Evolutionary conservation across 208 protist genomes (phyloP).

Genomic region (Crithidia sp.): DNA sequence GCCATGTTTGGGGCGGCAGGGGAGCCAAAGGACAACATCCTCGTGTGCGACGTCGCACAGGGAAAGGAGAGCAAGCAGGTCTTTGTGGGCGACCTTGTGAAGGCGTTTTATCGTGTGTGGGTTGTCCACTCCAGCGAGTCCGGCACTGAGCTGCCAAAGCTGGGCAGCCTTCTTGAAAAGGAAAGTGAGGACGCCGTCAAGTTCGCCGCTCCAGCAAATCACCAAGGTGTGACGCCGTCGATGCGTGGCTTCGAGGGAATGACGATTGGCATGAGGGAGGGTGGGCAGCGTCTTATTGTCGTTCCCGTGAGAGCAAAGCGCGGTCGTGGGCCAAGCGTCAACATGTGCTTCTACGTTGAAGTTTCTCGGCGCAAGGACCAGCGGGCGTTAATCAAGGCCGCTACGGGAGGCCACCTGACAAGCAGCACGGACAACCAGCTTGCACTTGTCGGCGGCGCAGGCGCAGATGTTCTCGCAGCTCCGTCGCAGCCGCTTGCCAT

Average conservation of each 20-base stretch:
- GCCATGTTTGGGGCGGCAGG: constrained; percentile 77
- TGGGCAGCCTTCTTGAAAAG: constrained; percentile 74
- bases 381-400: constrained; percentile 4
- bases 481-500: constrained; percentile 14
- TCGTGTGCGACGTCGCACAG: constrained; percentile 51
- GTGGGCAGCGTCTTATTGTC: constrained; percentile 59
- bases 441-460: background rate
- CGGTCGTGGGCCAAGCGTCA: constrained; percentile 58
- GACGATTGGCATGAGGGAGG: constrained; percentile 72
- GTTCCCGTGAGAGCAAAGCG: constrained; percentile 54
- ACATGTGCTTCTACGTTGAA: constrained; percentile 70
- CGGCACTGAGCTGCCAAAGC: constrained; percentile 39
- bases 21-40: constrained; percentile 55
- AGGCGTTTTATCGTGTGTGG: constrained; percentile 62
- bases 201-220: constrained; percentile 59
- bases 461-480: background rate
- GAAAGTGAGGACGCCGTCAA: constrained; percentile 48
- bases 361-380: constrained; percentile 56
- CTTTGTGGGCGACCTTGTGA: constrained; percentile 62
- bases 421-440: background rate
- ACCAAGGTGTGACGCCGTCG: constrained; percentile 51
- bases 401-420: background rate
- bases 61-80: constrained; percentile 56
- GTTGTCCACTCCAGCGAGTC: constrained; percentile 52
- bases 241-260: constrained; percentile 88